Evolutionary conservation across 371 early-diverging fungal species (phyloP).

Genomic region (Lichtheimia ornata): DNA sequence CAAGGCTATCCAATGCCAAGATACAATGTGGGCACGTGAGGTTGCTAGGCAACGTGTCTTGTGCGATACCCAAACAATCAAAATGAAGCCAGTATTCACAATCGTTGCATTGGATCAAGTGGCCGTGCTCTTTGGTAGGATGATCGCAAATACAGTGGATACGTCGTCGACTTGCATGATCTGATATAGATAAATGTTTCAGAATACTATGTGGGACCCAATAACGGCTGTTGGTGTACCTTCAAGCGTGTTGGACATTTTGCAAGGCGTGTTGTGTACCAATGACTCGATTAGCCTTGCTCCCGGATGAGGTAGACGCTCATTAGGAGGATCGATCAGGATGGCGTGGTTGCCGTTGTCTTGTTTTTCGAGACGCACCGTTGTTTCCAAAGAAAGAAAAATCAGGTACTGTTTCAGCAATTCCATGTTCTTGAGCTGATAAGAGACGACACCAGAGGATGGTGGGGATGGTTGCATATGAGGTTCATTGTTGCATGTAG

Average conservation of each 20-base stretch:
- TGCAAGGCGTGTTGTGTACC: constrained; percentile 23
- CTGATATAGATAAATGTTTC: too few relatives aligned
- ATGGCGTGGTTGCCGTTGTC: constrained; percentile 9
- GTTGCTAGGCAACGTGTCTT: constrained; percentile 42
- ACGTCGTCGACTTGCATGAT: background rate
- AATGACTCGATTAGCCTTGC: constrained; percentile 33
- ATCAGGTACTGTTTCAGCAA: constrained; percentile 39
- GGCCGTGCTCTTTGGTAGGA: constrained; percentile 46
- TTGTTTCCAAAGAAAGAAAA: constrained; percentile 31
- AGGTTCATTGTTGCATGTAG: background rate
- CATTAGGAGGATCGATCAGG: constrained; percentile 1
- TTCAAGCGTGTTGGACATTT: constrained; percentile 4
- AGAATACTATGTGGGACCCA: too few relatives aligned
- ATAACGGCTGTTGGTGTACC: background rate
- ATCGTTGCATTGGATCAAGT: constrained; percentile 63
- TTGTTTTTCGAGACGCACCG: constrained; percentile 8
- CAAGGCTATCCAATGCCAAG: constrained; percentile 6
- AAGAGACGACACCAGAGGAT: background rate
- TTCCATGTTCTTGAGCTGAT: constrained; percentile 26
- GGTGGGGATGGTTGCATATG: background rate
- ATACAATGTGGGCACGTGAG: constrained; percentile 54
- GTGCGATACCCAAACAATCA: constrained; percentile 50
- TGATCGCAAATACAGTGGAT: constrained; percentile 52
- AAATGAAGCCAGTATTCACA: constrained; percentile 58
- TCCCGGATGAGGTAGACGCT: constrained; percentile 16